Percentiles rank a stretch among this genome's conserved stretches.
Conservation (phyloP, 305 asterid genomes). For the Fraxinus albicans region DNA sequence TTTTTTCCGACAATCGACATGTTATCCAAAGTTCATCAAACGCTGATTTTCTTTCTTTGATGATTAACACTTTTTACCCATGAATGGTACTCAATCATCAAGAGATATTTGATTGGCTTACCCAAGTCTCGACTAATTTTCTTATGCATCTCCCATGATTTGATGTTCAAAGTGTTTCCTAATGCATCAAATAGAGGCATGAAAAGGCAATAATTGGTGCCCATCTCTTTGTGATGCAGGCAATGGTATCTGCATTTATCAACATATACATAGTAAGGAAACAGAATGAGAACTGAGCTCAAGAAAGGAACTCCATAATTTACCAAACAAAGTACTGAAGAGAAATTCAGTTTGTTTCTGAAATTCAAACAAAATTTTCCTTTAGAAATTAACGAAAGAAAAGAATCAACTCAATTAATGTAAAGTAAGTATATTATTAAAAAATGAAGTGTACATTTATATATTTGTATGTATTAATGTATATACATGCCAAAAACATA, state of each 20-base stretch:
- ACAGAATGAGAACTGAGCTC: neutral
- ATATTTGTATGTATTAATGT: too few species aligned
- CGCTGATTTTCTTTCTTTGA: neutral
- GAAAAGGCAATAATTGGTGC: conserved; percentile 74
- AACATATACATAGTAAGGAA: neutral
- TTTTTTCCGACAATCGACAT: neutral
- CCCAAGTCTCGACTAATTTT: conserved; percentile 52
- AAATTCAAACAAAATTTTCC: too few species aligned
- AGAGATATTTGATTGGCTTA: neutral
- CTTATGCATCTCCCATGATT: conserved; percentile 74
- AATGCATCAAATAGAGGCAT: conserved; percentile 82
- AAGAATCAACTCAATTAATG: too few species aligned
- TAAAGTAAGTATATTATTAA: too few species aligned
- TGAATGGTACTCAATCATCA: neutral
- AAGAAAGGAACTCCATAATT: neutral
- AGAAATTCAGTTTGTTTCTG: too few species aligned
- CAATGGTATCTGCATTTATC: conserved; percentile 63
- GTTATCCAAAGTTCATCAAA: neutral
- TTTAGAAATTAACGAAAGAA: too few species aligned
- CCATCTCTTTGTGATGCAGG: conserved; percentile 62
- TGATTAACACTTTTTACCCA: neutral
- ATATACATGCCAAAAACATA: too few species aligned
- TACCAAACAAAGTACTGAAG: neutral
- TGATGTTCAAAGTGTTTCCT: conserved; percentile 65
- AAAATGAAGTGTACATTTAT: too few species aligned